A percentile compares a stretch with the other conserved stretches of the same genome.
Conservation (phyloP, 129 eudicot genomes). For the carrot (Daucus carota) region DNA sequence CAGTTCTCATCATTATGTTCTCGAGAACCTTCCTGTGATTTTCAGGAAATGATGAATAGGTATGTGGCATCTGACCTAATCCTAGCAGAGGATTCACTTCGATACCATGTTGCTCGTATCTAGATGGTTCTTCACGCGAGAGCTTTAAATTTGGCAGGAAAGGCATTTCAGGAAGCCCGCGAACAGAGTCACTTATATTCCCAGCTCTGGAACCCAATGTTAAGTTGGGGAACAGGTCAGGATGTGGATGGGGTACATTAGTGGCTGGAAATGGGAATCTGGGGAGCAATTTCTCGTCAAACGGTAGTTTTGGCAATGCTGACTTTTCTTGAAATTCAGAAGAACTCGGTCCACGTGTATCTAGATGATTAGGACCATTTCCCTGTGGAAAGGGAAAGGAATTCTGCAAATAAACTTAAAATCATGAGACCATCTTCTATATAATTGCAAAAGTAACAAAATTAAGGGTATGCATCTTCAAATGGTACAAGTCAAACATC, state of each 20-base stretch:
- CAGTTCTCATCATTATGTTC: slow-evolving; percentile 71
- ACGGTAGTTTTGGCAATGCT: slow-evolving; percentile 24
- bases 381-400: slow-evolving; percentile 28
- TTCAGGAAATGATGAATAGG: slow-evolving; percentile 64
- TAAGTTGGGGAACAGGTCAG: slow-evolving; percentile 55
- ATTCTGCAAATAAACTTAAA: slow-evolving; percentile 46
- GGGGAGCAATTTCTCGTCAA: slow-evolving; percentile 29
- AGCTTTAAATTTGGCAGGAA: slow-evolving; percentile 56
- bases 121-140: slow-evolving; percentile 28
- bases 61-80: slow-evolving; percentile 43
- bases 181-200: slow-evolving; percentile 24
- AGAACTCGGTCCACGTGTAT: slow-evolving; percentile 27
- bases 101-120: slow-evolving; percentile 39
- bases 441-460: not conserved
- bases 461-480: not conserved
- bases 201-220: slow-evolving; percentile 55
- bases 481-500: not conserved
- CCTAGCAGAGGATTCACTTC: slow-evolving; percentile 48
- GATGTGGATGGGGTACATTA: slow-evolving; percentile 32
- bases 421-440: not conserved
- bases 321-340: slow-evolving; percentile 45
- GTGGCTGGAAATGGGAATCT: slow-evolving; percentile 41
- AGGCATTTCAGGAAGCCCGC: slow-evolving; percentile 37
- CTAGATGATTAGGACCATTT: slow-evolving; percentile 32
- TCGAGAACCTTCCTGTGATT: slow-evolving; percentile 83